A percentile compares a stretch with the other conserved stretches of the same genome.
phyloP scores from a whole-genome alignment of 2,329 filamentous ascomycete genomes.

The Pestalotiopsis sp. region DNA sequence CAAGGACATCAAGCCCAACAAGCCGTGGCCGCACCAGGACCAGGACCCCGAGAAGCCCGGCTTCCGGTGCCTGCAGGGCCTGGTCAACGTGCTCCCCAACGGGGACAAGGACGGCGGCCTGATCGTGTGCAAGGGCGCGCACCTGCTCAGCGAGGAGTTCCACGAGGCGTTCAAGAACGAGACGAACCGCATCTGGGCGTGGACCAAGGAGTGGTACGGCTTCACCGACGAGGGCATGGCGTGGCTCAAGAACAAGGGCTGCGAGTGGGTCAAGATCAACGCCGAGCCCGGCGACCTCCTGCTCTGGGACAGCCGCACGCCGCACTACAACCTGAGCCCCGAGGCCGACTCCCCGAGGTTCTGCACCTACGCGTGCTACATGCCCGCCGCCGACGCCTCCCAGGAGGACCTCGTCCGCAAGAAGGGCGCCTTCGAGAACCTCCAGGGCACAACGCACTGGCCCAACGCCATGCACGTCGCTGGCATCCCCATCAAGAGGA shows the following conservation, averaged over 20 bases:
- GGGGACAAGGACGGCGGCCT: conserved; percentile 38
- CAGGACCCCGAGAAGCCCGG: conserved; percentile 46
- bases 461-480: conserved; percentile 33
- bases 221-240: conserved; percentile 39
- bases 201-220: conserved; percentile 37
- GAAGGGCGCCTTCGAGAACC: conserved; percentile 41
- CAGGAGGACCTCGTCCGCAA: conserved; percentile 44
- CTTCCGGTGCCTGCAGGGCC: conserved; percentile 53
- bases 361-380: conserved; percentile 43
- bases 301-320: conserved; percentile 37
- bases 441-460: conserved; percentile 46
- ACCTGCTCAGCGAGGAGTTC: conserved; percentile 35
- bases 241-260: conserved; percentile 37
- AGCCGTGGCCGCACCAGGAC: conserved; percentile 50
- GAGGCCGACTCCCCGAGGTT: conserved; percentile 32
- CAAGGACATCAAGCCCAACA: conserved; percentile 36
- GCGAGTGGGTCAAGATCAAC: conserved; percentile 38
- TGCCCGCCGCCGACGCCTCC: conserved; percentile 39
- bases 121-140: conserved; percentile 34
- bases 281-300: conserved; percentile 47
- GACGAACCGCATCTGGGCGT: conserved; percentile 36
- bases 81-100: conserved; percentile 45
- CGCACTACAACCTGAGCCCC: conserved; percentile 44
- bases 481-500: conserved; percentile 17
- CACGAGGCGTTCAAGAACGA: conserved; percentile 33